phyloP scores from a whole-genome alignment of 768 basidiomycete genomes.

The Calocera cornea region DNA sequence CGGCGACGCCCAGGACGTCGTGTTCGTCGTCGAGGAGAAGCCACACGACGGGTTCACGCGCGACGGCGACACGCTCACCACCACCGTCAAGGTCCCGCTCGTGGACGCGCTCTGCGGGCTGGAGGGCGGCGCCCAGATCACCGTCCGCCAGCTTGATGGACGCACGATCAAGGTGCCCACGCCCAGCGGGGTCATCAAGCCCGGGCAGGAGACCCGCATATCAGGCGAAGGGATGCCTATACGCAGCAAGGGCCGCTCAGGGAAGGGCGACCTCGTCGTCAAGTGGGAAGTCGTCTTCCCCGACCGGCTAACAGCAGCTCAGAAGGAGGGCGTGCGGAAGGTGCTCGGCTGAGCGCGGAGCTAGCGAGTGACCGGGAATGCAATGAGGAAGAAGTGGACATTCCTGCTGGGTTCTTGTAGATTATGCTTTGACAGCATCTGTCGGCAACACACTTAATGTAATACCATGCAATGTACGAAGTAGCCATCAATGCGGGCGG shows the following conservation, averaged over 20 bases:
- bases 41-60: constrained; percentile 63
- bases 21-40: constrained; percentile 95
- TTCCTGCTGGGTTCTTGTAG: too few species aligned
- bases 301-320: constrained; percentile 49
- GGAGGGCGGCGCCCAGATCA: constrained; percentile 36
- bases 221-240: constrained; percentile 83
- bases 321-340: constrained; percentile 70
- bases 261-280: constrained; percentile 74
- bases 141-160: constrained; percentile 66
- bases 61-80: constrained; percentile 67
- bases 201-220: constrained; percentile 57
- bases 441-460: too few species aligned
- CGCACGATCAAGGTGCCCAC: constrained; percentile 53
- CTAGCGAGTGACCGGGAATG: not conserved
- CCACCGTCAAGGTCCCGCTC: constrained; percentile 49
- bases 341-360: constrained; percentile 25
- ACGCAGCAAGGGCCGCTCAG: constrained; percentile 55
- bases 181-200: constrained; percentile 59
- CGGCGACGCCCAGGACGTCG: constrained; percentile 76
- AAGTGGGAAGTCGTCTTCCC: constrained; percentile 76
- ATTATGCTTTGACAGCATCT: too few species aligned
- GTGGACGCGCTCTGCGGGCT: constrained; percentile 68
- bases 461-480: too few species aligned
- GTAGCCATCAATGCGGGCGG: too few species aligned
- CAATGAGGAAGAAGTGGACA: too few species aligned